Conservation (phyloP, 129 eudicot species). For the Cynara cardunculus region DNA sequence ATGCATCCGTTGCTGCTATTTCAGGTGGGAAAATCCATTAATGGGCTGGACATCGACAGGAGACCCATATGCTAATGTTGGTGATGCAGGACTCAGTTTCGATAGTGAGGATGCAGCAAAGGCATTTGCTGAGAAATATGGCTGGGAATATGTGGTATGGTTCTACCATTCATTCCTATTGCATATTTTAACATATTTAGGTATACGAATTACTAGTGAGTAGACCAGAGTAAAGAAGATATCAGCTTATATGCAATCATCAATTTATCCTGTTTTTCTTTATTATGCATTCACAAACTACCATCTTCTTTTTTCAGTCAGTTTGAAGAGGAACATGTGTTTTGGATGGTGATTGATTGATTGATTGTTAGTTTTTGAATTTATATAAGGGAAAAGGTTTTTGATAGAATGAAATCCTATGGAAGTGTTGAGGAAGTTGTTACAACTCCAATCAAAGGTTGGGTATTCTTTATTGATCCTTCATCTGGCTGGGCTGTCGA, state of each 20-base stretch:
- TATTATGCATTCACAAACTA: not conserved
- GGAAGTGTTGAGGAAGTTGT: slow-evolving; percentile 7
- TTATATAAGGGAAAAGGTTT: not conserved
- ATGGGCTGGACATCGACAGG: slow-evolving; percentile 99
- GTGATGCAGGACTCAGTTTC: slow-evolving; percentile 78
- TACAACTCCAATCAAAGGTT: slow-evolving; percentile 22
- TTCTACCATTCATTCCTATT: not conserved
- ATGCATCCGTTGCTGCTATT: not conserved
- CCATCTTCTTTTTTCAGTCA: slow-evolving; percentile 10
- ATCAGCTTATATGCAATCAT: not conserved
- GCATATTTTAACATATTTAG: not conserved
- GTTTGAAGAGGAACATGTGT: slow-evolving; percentile 11
- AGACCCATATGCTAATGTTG: slow-evolving; percentile 95
- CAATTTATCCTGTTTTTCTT: not conserved
- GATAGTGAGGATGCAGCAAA: slow-evolving; percentile 75
- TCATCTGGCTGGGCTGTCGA: no score
- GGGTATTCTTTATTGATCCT: slow-evolving; percentile 17
- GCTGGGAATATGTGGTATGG: slow-evolving; percentile 88
- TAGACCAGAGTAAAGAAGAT: not conserved
- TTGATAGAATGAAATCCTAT: slow-evolving; percentile 3
- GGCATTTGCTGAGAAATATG: slow-evolving; percentile 82
- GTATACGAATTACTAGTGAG: not conserved
- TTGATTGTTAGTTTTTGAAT: slow-evolving; percentile 5
- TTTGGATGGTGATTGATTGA: slow-evolving; percentile 1
- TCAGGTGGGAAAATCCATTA: slow-evolving; percentile 95